Percentiles rank a stretch among this genome's conserved stretches.
phyloP scores from a whole-genome alignment of 2,329 filamentous ascomycete genomes.

The Ceratocystis ficicola region DNA sequence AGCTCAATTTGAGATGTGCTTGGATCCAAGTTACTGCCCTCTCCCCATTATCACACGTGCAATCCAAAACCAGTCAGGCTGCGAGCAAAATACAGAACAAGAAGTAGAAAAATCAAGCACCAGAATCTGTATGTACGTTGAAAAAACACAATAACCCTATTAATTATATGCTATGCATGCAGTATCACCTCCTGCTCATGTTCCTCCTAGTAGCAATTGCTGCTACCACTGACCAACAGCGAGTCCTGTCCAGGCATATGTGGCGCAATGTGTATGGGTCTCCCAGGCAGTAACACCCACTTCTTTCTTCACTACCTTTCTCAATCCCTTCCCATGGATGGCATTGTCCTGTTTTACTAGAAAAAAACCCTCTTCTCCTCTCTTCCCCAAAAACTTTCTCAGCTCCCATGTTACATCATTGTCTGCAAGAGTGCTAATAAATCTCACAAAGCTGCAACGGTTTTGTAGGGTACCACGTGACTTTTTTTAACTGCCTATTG shows the following conservation, averaged over 20 bases:
- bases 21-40: not conserved
- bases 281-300: not conserved
- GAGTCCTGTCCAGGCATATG: not conserved
- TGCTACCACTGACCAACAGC: not conserved
- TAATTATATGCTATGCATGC: not conserved
- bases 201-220: not conserved
- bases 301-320: too few species aligned
- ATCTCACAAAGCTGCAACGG: slow-evolving; percentile 5
- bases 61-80: not conserved
- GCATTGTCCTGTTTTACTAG: not conserved
- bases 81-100: not conserved
- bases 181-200: not conserved
- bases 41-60: not conserved
- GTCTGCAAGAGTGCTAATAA: not conserved
- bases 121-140: not conserved
- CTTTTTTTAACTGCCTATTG: not conserved
- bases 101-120: not conserved
- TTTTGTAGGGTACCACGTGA: slow-evolving; percentile 15
- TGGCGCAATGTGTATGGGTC: not conserved
- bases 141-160: not conserved
- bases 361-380: not conserved
- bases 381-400: not conserved
- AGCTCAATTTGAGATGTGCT: slow-evolving; percentile 2
- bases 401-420: slow-evolving; percentile 3
- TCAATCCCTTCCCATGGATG: too few species aligned